phyloP scores from a whole-genome alignment of 164 flowering plant species.

The Vitis labrusca region DNA sequence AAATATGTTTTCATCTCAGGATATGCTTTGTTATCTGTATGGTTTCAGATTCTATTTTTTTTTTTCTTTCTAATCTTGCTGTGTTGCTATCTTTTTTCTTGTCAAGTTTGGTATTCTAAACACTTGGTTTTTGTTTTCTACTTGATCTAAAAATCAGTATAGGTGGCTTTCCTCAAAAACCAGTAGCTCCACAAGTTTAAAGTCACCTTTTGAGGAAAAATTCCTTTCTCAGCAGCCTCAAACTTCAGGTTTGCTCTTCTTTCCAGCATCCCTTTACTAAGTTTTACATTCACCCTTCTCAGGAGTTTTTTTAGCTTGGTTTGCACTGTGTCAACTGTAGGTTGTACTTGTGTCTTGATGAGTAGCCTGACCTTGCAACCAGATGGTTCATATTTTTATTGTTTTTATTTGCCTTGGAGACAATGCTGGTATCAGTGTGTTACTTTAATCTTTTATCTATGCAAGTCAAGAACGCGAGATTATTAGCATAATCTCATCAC shows the following conservation, averaged over 20 bases:
- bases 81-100: neutral
- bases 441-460: too few relatives aligned
- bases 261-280: constrained; percentile 1
- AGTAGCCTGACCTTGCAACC: neutral
- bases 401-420: too few relatives aligned
- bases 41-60: neutral
- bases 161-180: constrained; percentile 93
- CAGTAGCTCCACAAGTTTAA: constrained; percentile 45
- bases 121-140: constrained; percentile 8
- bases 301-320: neutral
- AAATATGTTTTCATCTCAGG: neutral
- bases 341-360: neutral
- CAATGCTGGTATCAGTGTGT: too few relatives aligned
- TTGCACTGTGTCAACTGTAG: neutral
- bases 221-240: constrained; percentile 84
- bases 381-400: too few relatives aligned
- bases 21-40: neutral
- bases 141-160: constrained; percentile 56
- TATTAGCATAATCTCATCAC: too few relatives aligned
- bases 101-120: neutral
- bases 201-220: constrained; percentile 86
- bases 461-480: too few relatives aligned
- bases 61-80: neutral
- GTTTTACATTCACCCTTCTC: neutral
- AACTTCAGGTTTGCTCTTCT: constrained; percentile 61